A percentile compares a stretch with the other conserved stretches of the same genome.
Conservation (phyloP, 768 basidiomycete genomes). For the Hygrophoropsis aurantiaca region DNA sequence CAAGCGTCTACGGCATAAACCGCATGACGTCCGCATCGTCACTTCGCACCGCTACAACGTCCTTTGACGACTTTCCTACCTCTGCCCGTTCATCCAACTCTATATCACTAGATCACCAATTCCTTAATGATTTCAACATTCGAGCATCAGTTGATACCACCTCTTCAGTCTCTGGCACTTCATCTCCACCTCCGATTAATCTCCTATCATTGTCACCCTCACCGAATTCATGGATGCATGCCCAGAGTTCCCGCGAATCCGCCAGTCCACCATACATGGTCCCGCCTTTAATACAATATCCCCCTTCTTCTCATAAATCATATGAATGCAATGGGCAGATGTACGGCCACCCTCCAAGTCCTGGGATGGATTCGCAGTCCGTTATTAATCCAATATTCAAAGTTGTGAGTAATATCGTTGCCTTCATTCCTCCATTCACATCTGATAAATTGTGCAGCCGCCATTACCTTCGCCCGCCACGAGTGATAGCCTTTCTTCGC, state of each 20-base stretch:
- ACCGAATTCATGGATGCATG: conserved; percentile 53
- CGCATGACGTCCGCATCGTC: conserved; percentile 79
- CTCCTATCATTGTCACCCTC: conserved; percentile 70
- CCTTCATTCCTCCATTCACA: neutral
- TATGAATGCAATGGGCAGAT: conserved; percentile 53
- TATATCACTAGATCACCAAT: conserved; percentile 71
- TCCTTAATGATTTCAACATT: conserved; percentile 71
- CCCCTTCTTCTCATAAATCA: conserved; percentile 39
- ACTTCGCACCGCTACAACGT: conserved; percentile 52
- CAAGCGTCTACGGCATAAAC: conserved; percentile 64
- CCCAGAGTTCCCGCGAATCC: conserved; percentile 43
- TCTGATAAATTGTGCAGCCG: conserved; percentile 38
- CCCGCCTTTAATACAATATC: conserved; percentile 36
- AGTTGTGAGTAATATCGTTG: conserved; percentile 61
- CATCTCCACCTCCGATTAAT: conserved; percentile 78
- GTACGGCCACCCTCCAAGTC: conserved; percentile 59
- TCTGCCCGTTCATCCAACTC: conserved; percentile 81
- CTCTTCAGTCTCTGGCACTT: conserved; percentile 56
- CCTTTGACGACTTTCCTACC: conserved; percentile 69
- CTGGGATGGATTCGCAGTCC: conserved; percentile 60
- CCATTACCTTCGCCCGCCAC: conserved; percentile 51
- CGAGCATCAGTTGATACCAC: conserved; percentile 67
- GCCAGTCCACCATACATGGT: conserved; percentile 34
- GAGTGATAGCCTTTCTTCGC: conserved; percentile 35
- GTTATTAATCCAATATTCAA: conserved; percentile 87